Evolutionary conservation across 1,139 yeast species (phyloP), one percentile per base, ranked within the genome.

Genomic region (Saccharomyces hybrid): DNA sequence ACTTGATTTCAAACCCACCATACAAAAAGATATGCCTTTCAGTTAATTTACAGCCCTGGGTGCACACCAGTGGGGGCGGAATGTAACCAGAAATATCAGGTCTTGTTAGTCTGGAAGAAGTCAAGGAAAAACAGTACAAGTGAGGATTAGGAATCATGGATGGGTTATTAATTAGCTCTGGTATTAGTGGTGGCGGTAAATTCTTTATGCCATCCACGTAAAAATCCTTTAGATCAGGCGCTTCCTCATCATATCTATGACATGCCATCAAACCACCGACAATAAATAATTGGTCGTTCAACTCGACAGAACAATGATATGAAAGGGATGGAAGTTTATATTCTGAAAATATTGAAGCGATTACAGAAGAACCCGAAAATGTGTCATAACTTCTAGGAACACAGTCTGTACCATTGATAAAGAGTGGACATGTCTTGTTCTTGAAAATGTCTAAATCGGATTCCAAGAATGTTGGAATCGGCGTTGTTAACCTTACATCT

Each of bases 1-100:
- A 72, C 25, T 63, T 60, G 4, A 78, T 57, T 56, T 78, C 77
- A 54, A 78, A 71, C 0, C 82, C 82, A 14, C 82, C 82, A 59
- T 76, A 77, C 50, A 70, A 69, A 52, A 76, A 64, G 23, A 76
- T 70, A 57, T 75, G 74, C 42, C 77, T 62, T 34, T 72, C 69
- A 4, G 77, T 72, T 5, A 78, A 60, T 49, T 64, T 66, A 8
- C 72, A 66, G 2, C 73, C 72, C 5, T 70, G 62, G 57, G 75
- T 64, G 56, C 78, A 73, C 16, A 76, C 57, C 14, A 78, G 54
- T 0, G 78, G 70, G 4, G 76, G 78, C 0, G 80, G 81, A 1
- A 72, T 57, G 47, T 72, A 73, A 5, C 76, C 76, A 1, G 62
- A 50, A 5, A 67, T 42, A 11, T 59, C 58, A 2, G 70, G 70